These are phyloP conservation scores for Trichoderma virens DNA, from an alignment of 495 filamentous ascomycete genomes.

Conservation along the genomic window DNA sequence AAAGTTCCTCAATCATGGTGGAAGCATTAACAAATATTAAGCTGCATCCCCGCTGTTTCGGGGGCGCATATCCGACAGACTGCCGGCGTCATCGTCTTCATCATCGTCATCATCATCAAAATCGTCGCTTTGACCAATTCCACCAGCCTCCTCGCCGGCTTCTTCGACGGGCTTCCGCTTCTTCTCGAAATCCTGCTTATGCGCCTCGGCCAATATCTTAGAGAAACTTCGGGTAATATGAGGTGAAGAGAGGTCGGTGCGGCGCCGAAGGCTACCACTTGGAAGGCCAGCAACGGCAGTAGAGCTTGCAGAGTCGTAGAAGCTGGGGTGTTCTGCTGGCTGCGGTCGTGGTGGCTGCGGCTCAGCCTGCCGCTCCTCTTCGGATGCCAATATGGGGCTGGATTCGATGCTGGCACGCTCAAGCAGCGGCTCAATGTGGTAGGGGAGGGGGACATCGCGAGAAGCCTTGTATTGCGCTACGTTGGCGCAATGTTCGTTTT, in stretches of 20 bases:
- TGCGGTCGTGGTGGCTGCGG: constrained; percentile 8
- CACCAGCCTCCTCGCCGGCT: constrained; percentile 13
- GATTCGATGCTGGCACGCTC: constrained; percentile 22
- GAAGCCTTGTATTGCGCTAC: constrained; percentile 77
- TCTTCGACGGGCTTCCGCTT: constrained; percentile 41
- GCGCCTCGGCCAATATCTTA: constrained; percentile 58
- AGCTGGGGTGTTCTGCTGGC: constrained; percentile 13
- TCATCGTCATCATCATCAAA: constrained; percentile 25
- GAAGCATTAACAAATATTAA: neutral
- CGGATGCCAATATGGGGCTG: constrained; percentile 11
- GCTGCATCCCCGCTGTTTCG: neutral
- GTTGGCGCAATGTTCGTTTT: constrained; percentile 92
- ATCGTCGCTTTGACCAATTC: constrained; percentile 9
- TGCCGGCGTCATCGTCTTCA: constrained; percentile 28
- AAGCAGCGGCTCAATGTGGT: constrained; percentile 44
- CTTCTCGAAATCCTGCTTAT: constrained; percentile 83
- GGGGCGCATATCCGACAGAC: neutral
- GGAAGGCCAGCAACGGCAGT: constrained; percentile 2
- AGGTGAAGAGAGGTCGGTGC: constrained; percentile 26
- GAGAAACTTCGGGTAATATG: neutral
- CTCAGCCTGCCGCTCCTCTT: neutral
- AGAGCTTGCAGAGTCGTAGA: constrained; percentile 5
- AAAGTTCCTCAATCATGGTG: neutral
- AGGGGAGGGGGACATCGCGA: constrained; percentile 74
- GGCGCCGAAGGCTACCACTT: constrained; percentile 19